Evolutionary conservation across 2,329 filamentous ascomycete species (phyloP), one percentile per base, ranked within the genome.

Genomic region (Orbilia blumenaviensis): DNA sequence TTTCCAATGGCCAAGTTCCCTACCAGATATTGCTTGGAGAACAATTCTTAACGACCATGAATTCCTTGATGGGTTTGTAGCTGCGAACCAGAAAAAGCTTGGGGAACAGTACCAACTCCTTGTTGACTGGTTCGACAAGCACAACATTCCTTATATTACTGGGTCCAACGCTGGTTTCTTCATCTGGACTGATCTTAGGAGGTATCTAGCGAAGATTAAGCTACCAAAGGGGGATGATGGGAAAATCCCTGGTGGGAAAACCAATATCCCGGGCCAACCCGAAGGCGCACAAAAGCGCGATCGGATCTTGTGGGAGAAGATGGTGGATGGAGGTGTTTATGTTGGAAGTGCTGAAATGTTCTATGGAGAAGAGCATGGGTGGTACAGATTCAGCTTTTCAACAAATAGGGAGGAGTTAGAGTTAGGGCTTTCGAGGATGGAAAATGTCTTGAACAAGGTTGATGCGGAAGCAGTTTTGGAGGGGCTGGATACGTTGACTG

Each of bases 161-260:
- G 85, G 85, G 0, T 83, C 82, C 3, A 88, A 88, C 75, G 87
- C 87, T 0, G 87, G 86, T 0, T 88, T 89, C 78, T 89, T 89
- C 78, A 77, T 89, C 1, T 89, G 85, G 83, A 80, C 87, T 1
- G 84, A 89, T 79, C 78, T 89, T 1, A 82, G 82, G 0, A 34
- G 42, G 44, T 74, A 66, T 52, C 44, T 77, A 38, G 54, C 50
- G 7, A 68, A 62, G 29, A 61, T 66, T 12, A 72, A 69, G 23
- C 18, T 77, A 21, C 72, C 72, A 16, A 36, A 72, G 25, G 63
- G 64, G 18, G 62, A 76, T 42, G 61, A 75, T 23, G 67, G 67
- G 27, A 67, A 67, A 36, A 36, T 77, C n/a, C 63, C 63, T 1
- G 61, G 61, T 38, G 54, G 73, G 16, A 48, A 64, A 38, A 69